A percentile compares a stretch with the other conserved stretches of the same genome.
phyloP scores from a whole-genome alignment of 257 asterid species.

The Thymus quinquecostatus region DNA sequence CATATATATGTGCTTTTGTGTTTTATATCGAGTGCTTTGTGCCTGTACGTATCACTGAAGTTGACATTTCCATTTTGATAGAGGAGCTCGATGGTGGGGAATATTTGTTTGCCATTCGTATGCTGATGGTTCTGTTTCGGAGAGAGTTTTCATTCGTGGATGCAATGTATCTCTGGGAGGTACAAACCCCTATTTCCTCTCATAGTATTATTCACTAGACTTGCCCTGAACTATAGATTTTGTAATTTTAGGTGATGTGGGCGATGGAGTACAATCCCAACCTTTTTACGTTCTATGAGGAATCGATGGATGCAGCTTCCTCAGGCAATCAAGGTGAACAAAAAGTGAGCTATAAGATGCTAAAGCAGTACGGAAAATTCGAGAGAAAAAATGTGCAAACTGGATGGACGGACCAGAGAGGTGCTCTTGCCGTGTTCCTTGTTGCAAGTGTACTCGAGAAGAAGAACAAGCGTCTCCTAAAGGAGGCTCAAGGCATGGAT shows the following conservation, averaged over 20 bases:
- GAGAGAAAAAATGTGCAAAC: constrained; percentile 77
- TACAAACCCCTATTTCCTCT: constrained; percentile 31
- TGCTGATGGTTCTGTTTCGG: constrained; percentile 96
- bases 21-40: too few relatives aligned
- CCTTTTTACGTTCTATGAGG: constrained; percentile 65
- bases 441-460: constrained; percentile 94
- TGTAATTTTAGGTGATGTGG: constrained; percentile 81
- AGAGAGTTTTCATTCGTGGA: constrained; percentile 94
- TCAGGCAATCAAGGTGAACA: constrained; percentile 38
- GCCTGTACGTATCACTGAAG: neutral
- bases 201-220: constrained; percentile 4
- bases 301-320: constrained; percentile 41
- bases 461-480: constrained; percentile 73
- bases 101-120: constrained; percentile 92
- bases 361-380: constrained; percentile 83
- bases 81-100: constrained; percentile 99
- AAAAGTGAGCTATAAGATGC: constrained; percentile 53
- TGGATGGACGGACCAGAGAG: constrained; percentile 73
- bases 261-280: constrained; percentile 98
- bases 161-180: constrained; percentile 98
- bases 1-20: too few relatives aligned
- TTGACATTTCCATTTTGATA: constrained; percentile 43
- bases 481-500: constrained; percentile 93
- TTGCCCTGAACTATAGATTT: neutral
- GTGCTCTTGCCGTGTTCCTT: constrained; percentile 85